A percentile compares a stretch with the other conserved stretches of the same genome.
phyloP scores from a whole-genome alignment of 225 moss, liverwort and hornwort genomes.

The Polytrichum commune region DNA sequence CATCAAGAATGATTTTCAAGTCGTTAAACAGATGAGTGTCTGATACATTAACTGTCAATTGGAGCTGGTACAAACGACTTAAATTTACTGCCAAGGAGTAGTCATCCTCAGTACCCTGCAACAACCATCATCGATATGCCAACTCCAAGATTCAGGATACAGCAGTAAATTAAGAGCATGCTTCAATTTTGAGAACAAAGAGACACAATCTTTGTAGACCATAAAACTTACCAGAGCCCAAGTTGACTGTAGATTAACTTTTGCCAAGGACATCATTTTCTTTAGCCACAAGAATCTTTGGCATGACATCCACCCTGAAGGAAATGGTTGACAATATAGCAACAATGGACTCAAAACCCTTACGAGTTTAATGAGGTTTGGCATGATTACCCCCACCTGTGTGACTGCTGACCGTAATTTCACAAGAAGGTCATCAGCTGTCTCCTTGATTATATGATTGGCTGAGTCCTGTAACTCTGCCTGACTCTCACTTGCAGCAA shows the following conservation, averaged over 20 bases:
- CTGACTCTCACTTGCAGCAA: constrained; percentile 83
- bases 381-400: constrained; percentile 48
- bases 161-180: no score
- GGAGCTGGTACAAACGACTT: constrained; percentile 82
- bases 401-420: constrained; percentile 79
- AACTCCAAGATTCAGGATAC: neutral
- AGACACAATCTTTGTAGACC: no score
- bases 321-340: neutral
- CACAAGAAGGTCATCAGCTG: constrained; percentile 71
- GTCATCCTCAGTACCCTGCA: constrained; percentile 82
- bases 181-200: no score
- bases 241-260: neutral
- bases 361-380: constrained; percentile 4
- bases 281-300: no score
- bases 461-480: constrained; percentile 86
- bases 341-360: neutral
- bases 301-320: no score
- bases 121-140: constrained; percentile 6
- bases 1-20: constrained; percentile 68
- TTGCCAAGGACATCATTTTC: no score
- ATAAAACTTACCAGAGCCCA: neutral
- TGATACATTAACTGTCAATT: constrained; percentile 60
- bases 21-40: constrained; percentile 61
- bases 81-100: constrained; percentile 89
- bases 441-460: constrained; percentile 80